Conservation (phyloP, 1,284 basidiomycete species). For the Boletus sp. region DNA sequence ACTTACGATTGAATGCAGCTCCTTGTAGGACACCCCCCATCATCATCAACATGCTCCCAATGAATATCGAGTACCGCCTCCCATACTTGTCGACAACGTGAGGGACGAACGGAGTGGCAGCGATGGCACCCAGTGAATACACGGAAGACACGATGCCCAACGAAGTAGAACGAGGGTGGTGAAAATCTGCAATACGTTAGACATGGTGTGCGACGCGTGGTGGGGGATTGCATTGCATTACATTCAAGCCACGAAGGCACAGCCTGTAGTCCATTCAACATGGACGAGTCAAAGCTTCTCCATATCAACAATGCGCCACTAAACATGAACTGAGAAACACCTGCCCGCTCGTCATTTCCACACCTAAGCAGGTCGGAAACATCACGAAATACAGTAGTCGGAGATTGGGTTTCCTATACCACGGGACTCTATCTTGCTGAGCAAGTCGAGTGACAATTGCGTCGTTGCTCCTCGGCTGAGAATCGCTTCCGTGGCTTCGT, state of each 20-base stretch:
- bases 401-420: not conserved
- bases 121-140: conserved; percentile 15
- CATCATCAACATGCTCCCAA: conserved; percentile 9
- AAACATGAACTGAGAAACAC: not conserved
- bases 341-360: not conserved
- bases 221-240: not conserved
- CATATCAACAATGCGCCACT: not conserved
- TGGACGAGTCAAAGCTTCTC: conserved; percentile 11
- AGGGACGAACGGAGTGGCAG: conserved; percentile 12
- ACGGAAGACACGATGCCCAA: conserved; percentile 14
- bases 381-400: not conserved
- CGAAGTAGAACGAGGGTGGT: conserved; percentile 22
- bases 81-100: conserved; percentile 10
- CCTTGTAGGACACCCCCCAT: conserved; percentile 13
- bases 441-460: not conserved
- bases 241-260: conserved; percentile 25
- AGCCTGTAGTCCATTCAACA: conserved; percentile 23
- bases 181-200: conserved; percentile 14
- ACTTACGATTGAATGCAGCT: conserved; percentile 14
- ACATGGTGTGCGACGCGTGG: no score
- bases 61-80: conserved; percentile 11
- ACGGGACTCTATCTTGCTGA: not conserved
- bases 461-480: not conserved
- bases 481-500: not conserved
- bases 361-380: not conserved